Evolutionary conservation across 2,329 filamentous ascomycete species (phyloP).

Genomic region (Pleomassaria siparia): DNA sequence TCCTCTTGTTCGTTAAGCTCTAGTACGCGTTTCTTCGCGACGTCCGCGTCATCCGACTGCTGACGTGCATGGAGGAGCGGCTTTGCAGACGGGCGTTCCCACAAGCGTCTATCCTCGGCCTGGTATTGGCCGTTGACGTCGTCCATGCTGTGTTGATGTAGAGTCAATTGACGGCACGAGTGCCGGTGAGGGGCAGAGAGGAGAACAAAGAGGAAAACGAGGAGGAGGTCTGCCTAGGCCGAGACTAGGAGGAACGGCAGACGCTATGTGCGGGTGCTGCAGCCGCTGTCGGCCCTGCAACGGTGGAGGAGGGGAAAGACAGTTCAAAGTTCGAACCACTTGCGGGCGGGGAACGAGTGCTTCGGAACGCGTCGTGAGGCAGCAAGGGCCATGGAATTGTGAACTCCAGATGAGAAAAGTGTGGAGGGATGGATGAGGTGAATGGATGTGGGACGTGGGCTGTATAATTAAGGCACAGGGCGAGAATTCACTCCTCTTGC

Average conservation of each 20-base stretch:
- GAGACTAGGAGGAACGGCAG: constrained; percentile 22
- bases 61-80: constrained; percentile 19
- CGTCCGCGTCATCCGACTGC: constrained; percentile 40
- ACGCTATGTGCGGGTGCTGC: not conserved
- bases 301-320: not conserved
- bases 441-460: constrained; percentile 4
- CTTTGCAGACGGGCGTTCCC: constrained; percentile 33
- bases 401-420: constrained; percentile 24
- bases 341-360: constrained; percentile 1
- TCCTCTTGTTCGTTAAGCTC: constrained; percentile 55
- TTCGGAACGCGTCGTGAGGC: not conserved
- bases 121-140: constrained; percentile 16
- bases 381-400: constrained; percentile 34
- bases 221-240: constrained; percentile 9
- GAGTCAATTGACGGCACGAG: constrained; percentile 19
- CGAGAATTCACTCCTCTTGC: constrained; percentile 2
- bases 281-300: constrained; percentile 1
- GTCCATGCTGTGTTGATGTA: constrained; percentile 27
- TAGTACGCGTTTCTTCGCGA: constrained; percentile 51
- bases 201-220: too few species aligned
- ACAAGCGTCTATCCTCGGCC: constrained; percentile 32
- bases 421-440: constrained; percentile 17
- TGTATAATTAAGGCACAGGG: too few species aligned
- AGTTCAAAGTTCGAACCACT: constrained; percentile 3
- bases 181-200: not conserved